Evolutionary conservation across 2,329 filamentous ascomycete species (phyloP), one percentile per base, ranked within the genome.

Genomic region (Penicillium sp.): DNA sequence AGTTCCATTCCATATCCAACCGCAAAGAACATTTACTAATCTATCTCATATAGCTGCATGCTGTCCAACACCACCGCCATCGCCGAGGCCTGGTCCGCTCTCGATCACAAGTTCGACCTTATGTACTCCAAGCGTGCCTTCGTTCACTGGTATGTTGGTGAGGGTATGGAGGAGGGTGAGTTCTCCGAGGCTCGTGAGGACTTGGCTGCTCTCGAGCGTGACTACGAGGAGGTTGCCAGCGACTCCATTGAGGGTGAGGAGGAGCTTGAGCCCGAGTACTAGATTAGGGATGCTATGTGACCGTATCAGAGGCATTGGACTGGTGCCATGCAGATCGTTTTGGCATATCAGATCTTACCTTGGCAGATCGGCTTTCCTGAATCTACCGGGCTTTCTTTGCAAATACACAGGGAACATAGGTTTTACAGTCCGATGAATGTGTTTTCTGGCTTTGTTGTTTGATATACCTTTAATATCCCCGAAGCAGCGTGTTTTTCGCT

Each of bases 111-210:
- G 84, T 99, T 99, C 84, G 95, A 99, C 76, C 91, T 99, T 78
- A 99, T 99, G 95, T 97, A 98, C 88, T 96, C 91, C 79, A 99
- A 99, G 90, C 95, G 95, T 84, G 95, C 95, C 62, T 99, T 99
- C 82, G 95, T 99, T 65, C 95, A 99, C 83, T 99, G 95, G 95
- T 99, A 98, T 74, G 95, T 99, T 75, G 95, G 95, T 83, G 95
- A 98, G 85, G 95, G 95, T 87, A 99, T 99, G 95, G 95, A 99
- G 86, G 95, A 99, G 81, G 95, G 95, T 80, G 95, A 99, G 82
- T 99, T 99, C 87, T 96, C 91, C 56, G 95, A 99, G 85, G 95
- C 95, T 65, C 93, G 95, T 78, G 95, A 99, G 83, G 95, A 99
- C 82, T 83, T 99, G 78, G 95, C 95, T 77, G 95, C 95, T 69